Evolutionary conservation across 495 filamentous ascomycete species (phyloP), one percentile per base, ranked within the genome.

Genomic region (Tuber umbilicatum): DNA sequence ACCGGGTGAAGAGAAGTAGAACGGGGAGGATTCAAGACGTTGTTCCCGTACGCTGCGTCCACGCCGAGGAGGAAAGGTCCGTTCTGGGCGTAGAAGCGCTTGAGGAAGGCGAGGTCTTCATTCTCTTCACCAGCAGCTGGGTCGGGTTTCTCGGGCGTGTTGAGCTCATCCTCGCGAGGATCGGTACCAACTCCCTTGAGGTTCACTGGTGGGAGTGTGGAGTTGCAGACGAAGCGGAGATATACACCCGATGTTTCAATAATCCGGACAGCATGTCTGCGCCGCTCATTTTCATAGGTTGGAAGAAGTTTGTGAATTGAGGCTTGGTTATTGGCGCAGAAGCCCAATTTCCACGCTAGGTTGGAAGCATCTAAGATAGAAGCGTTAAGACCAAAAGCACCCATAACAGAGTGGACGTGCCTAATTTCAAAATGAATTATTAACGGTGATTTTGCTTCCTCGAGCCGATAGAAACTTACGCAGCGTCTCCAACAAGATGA

Each of bases 311-410:
- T 41, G 17, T 76, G 41, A 3, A 60, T 45, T 16, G 70, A 50
- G 31, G 83, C 81, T 16, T 74, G 31, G 35, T 74, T 74, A 19
- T 76, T 75, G 21, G 78, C 69, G 23, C 74, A 80, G 37, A 84
- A 74, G 10, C 84, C 84, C 21, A 85, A 69, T 74, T 85, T 85
- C 84, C 84, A 85, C 27, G 74, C 83, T 1, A 85, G 75, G 45
- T 85, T 85, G 7, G 82, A 72, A 19, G 84, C 79, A 70, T 85
- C 84, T 1, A 82, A 70, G 68, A 85, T 84, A 23, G 84, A 85
- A 2, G 84, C 79, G 71, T 85, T 85, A 31, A 85, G 78, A 50
- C 84, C 84, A 67, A 85, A 85, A 16, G 84, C 84, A 3, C 84
- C 84, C 75, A 85, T 78, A n/a, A 85, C 83, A 19, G 74, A 79